These are phyloP conservation scores for Dipteronia dyeriana DNA, from an alignment of 345 rosid genomes.

Conservation along the genomic window DNA sequence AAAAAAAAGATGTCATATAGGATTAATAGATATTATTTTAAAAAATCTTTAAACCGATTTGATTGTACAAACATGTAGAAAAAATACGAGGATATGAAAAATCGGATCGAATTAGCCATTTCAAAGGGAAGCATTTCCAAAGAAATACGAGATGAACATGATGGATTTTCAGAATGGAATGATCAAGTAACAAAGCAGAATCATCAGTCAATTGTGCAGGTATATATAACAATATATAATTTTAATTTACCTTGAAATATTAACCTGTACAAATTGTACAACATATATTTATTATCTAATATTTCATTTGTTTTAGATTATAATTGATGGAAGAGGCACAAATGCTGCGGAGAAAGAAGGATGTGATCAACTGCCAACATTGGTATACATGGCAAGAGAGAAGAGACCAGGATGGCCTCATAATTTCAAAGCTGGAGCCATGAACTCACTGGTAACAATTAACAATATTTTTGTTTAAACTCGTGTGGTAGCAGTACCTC, in stretches of 20 bases:
- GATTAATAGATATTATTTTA: too few species aligned
- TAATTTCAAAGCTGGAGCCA: conserved; percentile 56
- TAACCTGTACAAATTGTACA: neutral
- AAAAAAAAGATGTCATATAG: too few species aligned
- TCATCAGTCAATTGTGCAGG: conserved; percentile 39
- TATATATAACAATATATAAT: neutral
- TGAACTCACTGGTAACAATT: conserved; percentile 44
- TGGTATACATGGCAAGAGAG: conserved; percentile 48
- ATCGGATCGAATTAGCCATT: conserved; percentile 20
- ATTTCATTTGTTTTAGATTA: conserved; percentile 20
- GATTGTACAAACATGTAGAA: conserved; percentile 15
- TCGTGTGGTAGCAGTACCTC: too few species aligned
- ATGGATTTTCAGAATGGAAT: conserved; percentile 41
- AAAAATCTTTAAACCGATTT: too few species aligned
- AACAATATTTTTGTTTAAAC: neutral
- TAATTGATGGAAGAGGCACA: conserved; percentile 32
- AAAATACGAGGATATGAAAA: conserved; percentile 28
- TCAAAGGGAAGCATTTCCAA: conserved; percentile 24
- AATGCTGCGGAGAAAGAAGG: conserved; percentile 34
- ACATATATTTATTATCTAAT: neutral
- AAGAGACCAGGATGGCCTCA: conserved; percentile 45
- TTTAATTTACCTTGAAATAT: too few species aligned
- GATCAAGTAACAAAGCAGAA: conserved; percentile 17
- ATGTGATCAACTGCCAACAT: conserved; percentile 37
- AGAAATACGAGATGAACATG: conserved; percentile 29